A percentile compares a stretch with the other conserved stretches of the same genome.
Evolutionary conservation across 805 yeast species (phyloP).

Genomic region (Metschnikowia vanudenii): DNA sequence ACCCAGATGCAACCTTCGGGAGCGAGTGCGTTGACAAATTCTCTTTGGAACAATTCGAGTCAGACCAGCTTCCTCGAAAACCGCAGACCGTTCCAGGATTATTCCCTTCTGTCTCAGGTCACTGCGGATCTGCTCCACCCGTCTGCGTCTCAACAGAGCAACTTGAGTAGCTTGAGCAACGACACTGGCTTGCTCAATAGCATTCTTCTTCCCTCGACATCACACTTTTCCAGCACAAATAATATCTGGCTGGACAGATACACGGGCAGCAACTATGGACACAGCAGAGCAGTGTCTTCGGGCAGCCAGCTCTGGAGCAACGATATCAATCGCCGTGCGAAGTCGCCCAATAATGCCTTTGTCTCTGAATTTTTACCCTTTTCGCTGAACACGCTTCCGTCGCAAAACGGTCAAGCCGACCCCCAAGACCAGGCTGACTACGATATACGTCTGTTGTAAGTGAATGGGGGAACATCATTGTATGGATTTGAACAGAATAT

Average conservation of each 20-base stretch:
- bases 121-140: slow-evolving; percentile 13
- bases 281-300: slow-evolving; percentile 15
- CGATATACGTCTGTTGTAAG: slow-evolving; percentile 9
- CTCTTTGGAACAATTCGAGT: slow-evolving; percentile 15
- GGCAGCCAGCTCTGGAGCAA: slow-evolving; percentile 16
- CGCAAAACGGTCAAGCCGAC: slow-evolving; percentile 4
- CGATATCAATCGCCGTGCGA: slow-evolving; percentile 13
- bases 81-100: slow-evolving; percentile 11
- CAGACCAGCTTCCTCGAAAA: slow-evolving; percentile 14
- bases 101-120: slow-evolving; percentile 6
- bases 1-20: slow-evolving; percentile 4
- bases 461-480: background rate
- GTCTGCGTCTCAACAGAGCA: slow-evolving; percentile 12
- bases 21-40: slow-evolving; percentile 1
- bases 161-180: slow-evolving; percentile 7
- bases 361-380: slow-evolving; percentile 18
- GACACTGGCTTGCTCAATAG: slow-evolving; percentile 13
- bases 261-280: slow-evolving; percentile 9
- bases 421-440: slow-evolving; percentile 3
- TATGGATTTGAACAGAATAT: background rate
- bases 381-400: slow-evolving; percentile 9
- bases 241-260: slow-evolving; percentile 21
- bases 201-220: slow-evolving; percentile 12
- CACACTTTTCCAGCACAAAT: slow-evolving; percentile 9
- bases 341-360: slow-evolving; percentile 10